Conservation (phyloP, 331 rosid species). For the Ulmus americana region DNA sequence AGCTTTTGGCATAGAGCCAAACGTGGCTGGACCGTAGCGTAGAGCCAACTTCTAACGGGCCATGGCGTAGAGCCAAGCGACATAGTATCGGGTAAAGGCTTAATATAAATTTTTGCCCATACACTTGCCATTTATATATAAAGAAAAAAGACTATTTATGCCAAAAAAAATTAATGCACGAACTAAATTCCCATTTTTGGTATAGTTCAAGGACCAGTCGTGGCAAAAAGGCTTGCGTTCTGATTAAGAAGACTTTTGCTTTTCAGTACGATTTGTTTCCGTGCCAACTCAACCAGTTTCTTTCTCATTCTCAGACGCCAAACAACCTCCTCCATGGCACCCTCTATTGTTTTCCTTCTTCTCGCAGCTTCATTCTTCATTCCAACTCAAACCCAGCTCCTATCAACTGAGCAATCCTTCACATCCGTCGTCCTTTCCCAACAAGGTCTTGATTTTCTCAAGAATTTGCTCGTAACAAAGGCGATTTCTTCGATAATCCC, state of each 20-base stretch:
- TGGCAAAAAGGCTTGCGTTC: slow-evolving; percentile 11
- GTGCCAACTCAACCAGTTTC: neutral
- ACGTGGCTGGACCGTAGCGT: too few relatives aligned
- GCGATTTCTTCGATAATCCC: slow-evolving; percentile 68
- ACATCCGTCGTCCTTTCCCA: slow-evolving; percentile 52
- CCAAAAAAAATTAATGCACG: too few relatives aligned
- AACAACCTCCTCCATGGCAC: slow-evolving; percentile 36
- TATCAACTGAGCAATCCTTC: slow-evolving; percentile 41
- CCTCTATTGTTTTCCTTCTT: slow-evolving; percentile 38
- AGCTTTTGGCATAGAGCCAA: too few relatives aligned
- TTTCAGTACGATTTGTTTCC: neutral
- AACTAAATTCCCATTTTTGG: too few relatives aligned
- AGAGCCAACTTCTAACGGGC: too few relatives aligned
- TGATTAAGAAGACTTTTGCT: neutral
- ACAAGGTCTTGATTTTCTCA: slow-evolving; percentile 67
- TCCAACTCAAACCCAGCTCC: slow-evolving; percentile 34
- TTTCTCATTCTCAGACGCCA: neutral
- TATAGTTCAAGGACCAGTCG: neutral
- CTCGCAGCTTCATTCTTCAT: slow-evolving; percentile 32
- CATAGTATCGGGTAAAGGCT: too few relatives aligned
- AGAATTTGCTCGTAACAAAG: slow-evolving; percentile 49
- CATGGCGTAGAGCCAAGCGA: too few relatives aligned
- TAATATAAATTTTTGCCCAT: too few relatives aligned
- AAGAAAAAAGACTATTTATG: too few relatives aligned
- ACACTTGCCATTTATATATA: too few relatives aligned